Base-by-base conservation (phyloP, 306 rosid genomes). In the Dryas alaskensis region DNA sequence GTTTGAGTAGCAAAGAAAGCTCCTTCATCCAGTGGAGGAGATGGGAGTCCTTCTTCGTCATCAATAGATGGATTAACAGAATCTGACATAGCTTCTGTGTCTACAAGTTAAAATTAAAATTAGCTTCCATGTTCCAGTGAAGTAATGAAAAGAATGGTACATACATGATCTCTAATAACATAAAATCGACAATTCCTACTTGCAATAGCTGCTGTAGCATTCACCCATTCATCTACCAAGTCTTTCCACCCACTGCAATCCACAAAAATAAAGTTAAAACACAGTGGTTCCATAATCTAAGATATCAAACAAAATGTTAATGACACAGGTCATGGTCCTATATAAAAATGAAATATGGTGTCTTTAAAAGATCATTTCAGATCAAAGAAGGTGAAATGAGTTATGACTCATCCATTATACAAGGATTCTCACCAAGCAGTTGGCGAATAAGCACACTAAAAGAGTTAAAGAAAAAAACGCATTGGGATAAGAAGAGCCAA, bases 11-110 rank as follows among this genome's bases (percentile, higher is more conserved):
- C 81, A 78, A 92, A 82, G 83, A 92, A 87, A 58, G 80, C 92
- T 42, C 86, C 89, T 60, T 89, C 97, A 65, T 94, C 99, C 81
- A 94, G 40, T 55, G 99, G 99, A 83, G 96, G 96, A 52, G 93
- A 92, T 19, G 99, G 96, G 64, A 94, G 93, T 63, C 99, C 98
- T 72, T 85, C 97, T 58, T 89, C 98, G 49, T 82, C 86, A 42
- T 86, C 78, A 12, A 75, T 83, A 52, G 96, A 83, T 10, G 93
- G 92, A 75, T 88, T 79, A 42, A 77, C 77, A 12, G 95, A 89
- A 76, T 92, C 97, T 0, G 97, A 92, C 44, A 96, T 89, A 63
- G 84, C 91, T 69, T 86, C 95, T 17, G 90, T 73, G 31, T 62
- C 92, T 73, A 48, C 74, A 81, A 73, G 47, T 60, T 72, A 45